Percentiles rank a stretch among this genome's conserved stretches.
Evolutionary conservation across 495 filamentous ascomycete genomes (phyloP).

Genomic region (Tuber aestivum): DNA sequence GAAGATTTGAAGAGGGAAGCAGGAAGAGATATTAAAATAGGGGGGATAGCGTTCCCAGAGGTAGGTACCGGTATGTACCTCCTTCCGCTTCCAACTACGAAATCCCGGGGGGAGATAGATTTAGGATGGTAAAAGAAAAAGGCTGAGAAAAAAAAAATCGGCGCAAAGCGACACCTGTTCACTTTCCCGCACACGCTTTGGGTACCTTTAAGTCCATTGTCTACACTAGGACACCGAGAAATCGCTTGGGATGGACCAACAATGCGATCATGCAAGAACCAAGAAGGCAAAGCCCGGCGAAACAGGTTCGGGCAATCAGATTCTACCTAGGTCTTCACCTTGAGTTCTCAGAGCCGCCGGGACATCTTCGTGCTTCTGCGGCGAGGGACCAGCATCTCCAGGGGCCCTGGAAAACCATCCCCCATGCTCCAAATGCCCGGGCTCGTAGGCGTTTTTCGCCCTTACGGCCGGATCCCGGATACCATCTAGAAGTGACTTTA

Average conservation of each 20-base stretch:
- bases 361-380: conserved; percentile 3
- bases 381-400: not conserved
- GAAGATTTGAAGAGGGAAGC: not conserved
- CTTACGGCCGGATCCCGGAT: conserved; percentile 51
- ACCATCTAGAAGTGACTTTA: conserved; percentile 57
- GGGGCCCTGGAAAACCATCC: conserved; percentile 57
- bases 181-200: not conserved
- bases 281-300: not conserved
- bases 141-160: not conserved
- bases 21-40: not conserved
- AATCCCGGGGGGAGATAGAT: not conserved
- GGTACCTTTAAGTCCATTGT: not conserved
- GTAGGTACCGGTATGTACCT: not conserved
- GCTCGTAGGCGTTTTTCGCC: conserved; percentile 51
- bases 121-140: not conserved
- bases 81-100: not conserved
- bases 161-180: not conserved
- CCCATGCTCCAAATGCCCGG: conserved; percentile 65
- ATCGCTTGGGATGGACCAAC: not conserved
- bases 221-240: not conserved
- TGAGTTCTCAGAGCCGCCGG: not conserved
- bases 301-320: conserved; percentile 5
- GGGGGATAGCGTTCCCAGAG: not conserved
- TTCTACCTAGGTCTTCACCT: not conserved
- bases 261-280: not conserved